phyloP scores from a whole-genome alignment of 1,284 basidiomycete genomes.

The Xerocomus cyaneibrunnescens region DNA sequence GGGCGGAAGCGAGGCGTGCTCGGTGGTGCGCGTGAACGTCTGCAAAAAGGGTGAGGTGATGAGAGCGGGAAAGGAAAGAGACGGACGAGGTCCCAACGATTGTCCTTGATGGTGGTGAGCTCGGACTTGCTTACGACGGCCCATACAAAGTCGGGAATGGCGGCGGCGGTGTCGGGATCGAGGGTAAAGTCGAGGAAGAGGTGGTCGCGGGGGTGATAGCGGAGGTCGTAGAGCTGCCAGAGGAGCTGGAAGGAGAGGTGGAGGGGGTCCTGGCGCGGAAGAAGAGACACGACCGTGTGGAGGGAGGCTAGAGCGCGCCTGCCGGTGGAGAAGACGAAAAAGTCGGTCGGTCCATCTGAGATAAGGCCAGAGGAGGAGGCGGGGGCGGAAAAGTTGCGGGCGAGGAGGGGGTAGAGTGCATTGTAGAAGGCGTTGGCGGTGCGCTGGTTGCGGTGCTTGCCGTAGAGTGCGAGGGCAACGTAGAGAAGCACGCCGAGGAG shows the following conservation, averaged over 20 bases:
- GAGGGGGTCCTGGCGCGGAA: constrained; percentile 80
- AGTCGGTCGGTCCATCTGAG: constrained; percentile 72
- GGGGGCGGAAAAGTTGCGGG: constrained; percentile 69
- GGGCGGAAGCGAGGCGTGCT: constrained; percentile 58
- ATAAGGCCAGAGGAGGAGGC: constrained; percentile 48
- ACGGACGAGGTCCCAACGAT: constrained; percentile 85
- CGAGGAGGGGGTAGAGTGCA: constrained; percentile 54
- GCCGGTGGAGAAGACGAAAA: constrained; percentile 84
- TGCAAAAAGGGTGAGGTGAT: constrained; percentile 31
- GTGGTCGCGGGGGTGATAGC: constrained; percentile 66
- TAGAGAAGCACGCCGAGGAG: constrained; percentile 56
- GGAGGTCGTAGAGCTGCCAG: constrained; percentile 70
- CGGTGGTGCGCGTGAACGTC: constrained; percentile 79
- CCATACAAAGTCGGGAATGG: constrained; percentile 74
- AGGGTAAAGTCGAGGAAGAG: constrained; percentile 79
- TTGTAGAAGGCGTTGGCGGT: constrained; percentile 62
- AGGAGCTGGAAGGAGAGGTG: constrained; percentile 61
- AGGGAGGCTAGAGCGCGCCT: constrained; percentile 72
- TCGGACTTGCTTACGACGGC: constrained; percentile 80
- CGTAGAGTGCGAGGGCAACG: constrained; percentile 50
- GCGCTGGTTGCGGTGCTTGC: constrained; percentile 52
- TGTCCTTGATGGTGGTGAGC: constrained; percentile 62
- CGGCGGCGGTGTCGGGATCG: constrained; percentile 48
- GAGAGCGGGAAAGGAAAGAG: background rate
- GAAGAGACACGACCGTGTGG: constrained; percentile 75